A percentile compares a stretch with the other conserved stretches of the same genome.
phyloP scores from a whole-genome alignment of 2,329 filamentous ascomycete genomes.

The Penicillium sp. region DNA sequence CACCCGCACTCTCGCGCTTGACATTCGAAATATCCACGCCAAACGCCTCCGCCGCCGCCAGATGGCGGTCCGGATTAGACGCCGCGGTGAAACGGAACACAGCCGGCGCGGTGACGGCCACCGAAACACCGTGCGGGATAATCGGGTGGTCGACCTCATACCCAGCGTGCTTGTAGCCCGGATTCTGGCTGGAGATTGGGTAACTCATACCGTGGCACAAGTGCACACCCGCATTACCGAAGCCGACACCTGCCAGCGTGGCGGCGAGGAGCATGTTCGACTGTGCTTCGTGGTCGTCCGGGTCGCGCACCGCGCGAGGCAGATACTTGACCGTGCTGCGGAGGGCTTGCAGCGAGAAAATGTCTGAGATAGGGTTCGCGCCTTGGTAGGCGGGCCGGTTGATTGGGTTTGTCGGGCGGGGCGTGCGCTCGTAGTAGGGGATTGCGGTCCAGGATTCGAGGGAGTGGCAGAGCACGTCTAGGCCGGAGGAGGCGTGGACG shows the following conservation, averaged over 20 bases:
- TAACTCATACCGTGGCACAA: conserved; percentile 93
- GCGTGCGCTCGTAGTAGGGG: conserved; percentile 82
- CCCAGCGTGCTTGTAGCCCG: conserved; percentile 83
- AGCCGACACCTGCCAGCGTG: conserved; percentile 91
- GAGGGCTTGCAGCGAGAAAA: conserved; percentile 89
- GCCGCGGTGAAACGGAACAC: conserved; percentile 92
- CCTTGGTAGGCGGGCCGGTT: conserved; percentile 93
- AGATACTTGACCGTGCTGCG: conserved; percentile 87
- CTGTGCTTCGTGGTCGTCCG: conserved; percentile 90
- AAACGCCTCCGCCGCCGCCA: conserved; percentile 85
- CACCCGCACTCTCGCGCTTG: conserved; percentile 85
- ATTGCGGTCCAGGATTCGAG: conserved; percentile 98
- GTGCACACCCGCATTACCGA: conserved; percentile 97
- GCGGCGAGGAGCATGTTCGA: conserved; percentile 93
- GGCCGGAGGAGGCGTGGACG: conserved; percentile 85
- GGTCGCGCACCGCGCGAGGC: conserved; percentile 80
- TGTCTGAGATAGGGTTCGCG: conserved; percentile 95
- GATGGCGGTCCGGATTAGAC: conserved; percentile 88
- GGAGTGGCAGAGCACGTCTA: conserved; percentile 93
- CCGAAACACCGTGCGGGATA: conserved; percentile 94
- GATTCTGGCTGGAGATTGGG: conserved; percentile 93
- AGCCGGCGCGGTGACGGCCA: conserved; percentile 88
- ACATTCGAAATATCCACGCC: conserved; percentile 87
- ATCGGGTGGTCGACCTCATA: conserved; percentile 76
- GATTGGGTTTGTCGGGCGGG: conserved; percentile 85